phyloP scores from a whole-genome alignment of 176 grass and related monocot species.

The Olyra latifolia region DNA sequence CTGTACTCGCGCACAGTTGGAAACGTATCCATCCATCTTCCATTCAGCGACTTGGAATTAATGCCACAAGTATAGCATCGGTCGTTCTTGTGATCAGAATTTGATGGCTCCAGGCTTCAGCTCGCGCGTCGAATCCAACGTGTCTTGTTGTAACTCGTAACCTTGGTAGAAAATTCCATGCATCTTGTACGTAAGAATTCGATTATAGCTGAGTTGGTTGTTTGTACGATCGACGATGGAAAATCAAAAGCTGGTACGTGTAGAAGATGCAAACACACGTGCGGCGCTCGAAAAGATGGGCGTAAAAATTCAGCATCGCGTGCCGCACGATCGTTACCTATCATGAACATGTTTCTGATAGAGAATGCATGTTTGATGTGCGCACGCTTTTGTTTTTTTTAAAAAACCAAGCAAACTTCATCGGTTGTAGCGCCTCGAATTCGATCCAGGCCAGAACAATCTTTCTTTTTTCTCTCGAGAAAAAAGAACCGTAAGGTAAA shows the following conservation, averaged over 20 bases:
- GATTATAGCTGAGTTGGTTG: no score
- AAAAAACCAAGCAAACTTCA: neutral
- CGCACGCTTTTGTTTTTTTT: neutral
- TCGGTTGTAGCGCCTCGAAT: constrained; percentile 5
- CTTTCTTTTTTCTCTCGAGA: no score
- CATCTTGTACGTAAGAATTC: neutral
- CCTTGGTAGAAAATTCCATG: neutral
- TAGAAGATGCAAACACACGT: neutral
- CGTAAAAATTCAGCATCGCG: neutral
- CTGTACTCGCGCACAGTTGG: constrained; percentile 31
- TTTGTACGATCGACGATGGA: neutral
- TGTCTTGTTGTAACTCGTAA: neutral
- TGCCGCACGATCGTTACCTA: neutral
- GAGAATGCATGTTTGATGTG: neutral
- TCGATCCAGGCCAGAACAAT: neutral
- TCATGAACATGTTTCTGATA: neutral
- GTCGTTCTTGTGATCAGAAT: neutral
- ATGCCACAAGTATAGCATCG: neutral
- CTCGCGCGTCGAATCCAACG: neutral
- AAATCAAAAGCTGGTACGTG: neutral
- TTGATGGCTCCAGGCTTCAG: neutral
- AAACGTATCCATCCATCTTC: neutral
- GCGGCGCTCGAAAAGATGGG: neutral
- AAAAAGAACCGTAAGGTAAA: constrained; percentile 12
- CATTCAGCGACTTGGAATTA: neutral